Evolutionary conservation across 2,329 filamentous ascomycete species (phyloP), one percentile per base, ranked within the genome.

Genomic region (Penicillium sp.): DNA sequence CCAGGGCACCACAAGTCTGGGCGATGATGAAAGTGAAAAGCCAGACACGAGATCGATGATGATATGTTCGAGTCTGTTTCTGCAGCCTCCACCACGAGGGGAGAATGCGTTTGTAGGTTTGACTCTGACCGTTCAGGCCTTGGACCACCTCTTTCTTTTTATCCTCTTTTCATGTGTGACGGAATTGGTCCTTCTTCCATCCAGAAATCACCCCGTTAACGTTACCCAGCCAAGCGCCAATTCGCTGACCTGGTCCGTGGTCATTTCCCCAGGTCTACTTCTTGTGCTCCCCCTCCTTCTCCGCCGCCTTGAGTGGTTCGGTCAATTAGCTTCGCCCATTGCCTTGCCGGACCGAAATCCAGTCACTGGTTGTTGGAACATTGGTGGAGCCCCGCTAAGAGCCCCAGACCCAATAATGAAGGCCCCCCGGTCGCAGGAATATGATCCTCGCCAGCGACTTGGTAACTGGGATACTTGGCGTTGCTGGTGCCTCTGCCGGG

Each of bases 221-320:
- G 59, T 61, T 49, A 58, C 60, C 35, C 54, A 58, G 54, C 55
- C 60, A 57, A 62, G 60, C 30, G 48, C 48, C 38, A 26, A 35
- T 53, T 52, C 21, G 41, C 41, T 53, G 38, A 58, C 47, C 30
- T 53, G 57, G 57, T 26, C 57, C 44, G 57, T 49, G 29, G 38
- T 45, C 47, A 51, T 54, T 61, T 54, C 55, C 60, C 60, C 52
- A 54, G 41, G 60, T 51, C 38, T 29, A 13, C 26, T 45, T 23
- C 48, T 13, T 50, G 54, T 41, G 44, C 44, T 30, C 46, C 45
- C 41, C 29, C 56, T 41, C 38, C 23, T 46, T 41, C 31, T 30
- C 52, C 19, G 13, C 44, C 45, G 38, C 53, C 8, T 41, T 30
- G 31, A 52, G 19, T 56, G 54, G 53, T 48, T 57, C 52, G 48